Percentiles rank a stretch among this genome's conserved stretches.
Evolutionary conservation across 2,329 filamentous ascomycete species (phyloP).

Genomic region (Penicillium capsulatum): DNA sequence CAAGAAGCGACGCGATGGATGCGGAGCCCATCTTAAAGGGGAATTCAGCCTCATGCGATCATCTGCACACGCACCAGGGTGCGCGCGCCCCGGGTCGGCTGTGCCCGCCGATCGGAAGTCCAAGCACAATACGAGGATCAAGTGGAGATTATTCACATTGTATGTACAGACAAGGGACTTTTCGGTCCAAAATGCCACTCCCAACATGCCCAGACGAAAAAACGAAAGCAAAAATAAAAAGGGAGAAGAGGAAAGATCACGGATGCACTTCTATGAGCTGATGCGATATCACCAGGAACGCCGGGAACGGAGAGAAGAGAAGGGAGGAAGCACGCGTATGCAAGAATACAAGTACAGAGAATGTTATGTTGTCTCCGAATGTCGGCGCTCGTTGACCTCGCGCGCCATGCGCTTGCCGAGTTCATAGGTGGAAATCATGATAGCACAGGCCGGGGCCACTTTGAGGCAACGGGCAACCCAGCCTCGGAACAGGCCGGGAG

Average conservation of each 20-base stretch:
- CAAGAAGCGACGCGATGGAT: neutral
- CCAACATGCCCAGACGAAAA: constrained; percentile 6
- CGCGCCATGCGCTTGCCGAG: constrained; percentile 85
- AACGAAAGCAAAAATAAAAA: no score
- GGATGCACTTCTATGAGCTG: constrained; percentile 23
- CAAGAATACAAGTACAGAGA: constrained; percentile 2
- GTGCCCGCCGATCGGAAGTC: constrained; percentile 17
- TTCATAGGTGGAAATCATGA: constrained; percentile 99
- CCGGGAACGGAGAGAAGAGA: constrained; percentile 8
- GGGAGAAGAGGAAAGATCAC: no score
- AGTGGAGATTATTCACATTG: constrained; percentile 5
- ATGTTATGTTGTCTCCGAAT: constrained; percentile 19
- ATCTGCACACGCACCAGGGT: constrained; percentile 17
- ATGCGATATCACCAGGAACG: constrained; percentile 24
- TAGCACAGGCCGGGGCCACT: constrained; percentile 92
- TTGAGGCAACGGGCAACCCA: constrained; percentile 91
- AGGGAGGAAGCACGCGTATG: constrained; percentile 9
- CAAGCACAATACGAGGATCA: constrained; percentile 4
- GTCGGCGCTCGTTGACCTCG: constrained; percentile 62
- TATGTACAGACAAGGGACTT: constrained; percentile 13
- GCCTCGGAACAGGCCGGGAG: constrained; percentile 77
- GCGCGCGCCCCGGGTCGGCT: constrained; percentile 11
- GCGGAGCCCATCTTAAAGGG: neutral
- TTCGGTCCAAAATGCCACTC: constrained; percentile 9
- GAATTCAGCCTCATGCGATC: constrained; percentile 23